Conservation (phyloP, 108 stramenopile species). For the Poteriospumella lacustris region DNA sequence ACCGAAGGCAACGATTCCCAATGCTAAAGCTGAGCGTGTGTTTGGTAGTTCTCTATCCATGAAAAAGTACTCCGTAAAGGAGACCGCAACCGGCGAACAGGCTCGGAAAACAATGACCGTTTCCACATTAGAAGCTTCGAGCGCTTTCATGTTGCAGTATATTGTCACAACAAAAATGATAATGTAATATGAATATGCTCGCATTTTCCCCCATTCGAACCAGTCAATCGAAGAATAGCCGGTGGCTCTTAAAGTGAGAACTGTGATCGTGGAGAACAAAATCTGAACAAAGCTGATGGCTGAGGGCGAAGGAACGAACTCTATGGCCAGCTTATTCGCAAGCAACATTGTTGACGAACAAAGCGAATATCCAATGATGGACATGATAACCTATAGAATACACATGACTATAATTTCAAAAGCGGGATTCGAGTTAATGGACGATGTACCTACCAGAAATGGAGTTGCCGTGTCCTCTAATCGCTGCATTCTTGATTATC, state of each 20-base stretch:
- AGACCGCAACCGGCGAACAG: conserved; percentile 68
- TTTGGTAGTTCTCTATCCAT: conserved; percentile 75
- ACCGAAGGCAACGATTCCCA: conserved; percentile 47
- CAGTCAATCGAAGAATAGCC: conserved; percentile 51
- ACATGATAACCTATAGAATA: conserved; percentile 31
- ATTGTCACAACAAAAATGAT: conserved; percentile 22
- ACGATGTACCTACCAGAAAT: not conserved
- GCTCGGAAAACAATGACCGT: conserved; percentile 86
- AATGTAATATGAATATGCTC: conserved; percentile 26
- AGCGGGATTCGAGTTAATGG: not conserved
- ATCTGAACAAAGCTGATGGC: conserved; percentile 61
- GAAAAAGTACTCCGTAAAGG: conserved; percentile 65
- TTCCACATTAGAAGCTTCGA: conserved; percentile 74
- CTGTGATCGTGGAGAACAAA: conserved; percentile 66
- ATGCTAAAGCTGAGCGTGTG: conserved; percentile 58
- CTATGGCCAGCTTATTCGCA: conserved; percentile 61
- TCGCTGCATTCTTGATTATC: too few relatives aligned
- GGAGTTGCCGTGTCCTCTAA: not conserved
- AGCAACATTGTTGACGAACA: conserved; percentile 62
- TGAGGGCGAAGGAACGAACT: conserved; percentile 52
- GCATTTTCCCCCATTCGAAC: conserved; percentile 27
- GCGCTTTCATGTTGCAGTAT: conserved; percentile 49
- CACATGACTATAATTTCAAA: not conserved
- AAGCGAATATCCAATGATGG: conserved; percentile 59
- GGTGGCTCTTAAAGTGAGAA: conserved; percentile 69